These are phyloP conservation scores for Elaeagnus macrophylla DNA, from an alignment of 306 rosid genomes.

Conservation along the genomic window DNA sequence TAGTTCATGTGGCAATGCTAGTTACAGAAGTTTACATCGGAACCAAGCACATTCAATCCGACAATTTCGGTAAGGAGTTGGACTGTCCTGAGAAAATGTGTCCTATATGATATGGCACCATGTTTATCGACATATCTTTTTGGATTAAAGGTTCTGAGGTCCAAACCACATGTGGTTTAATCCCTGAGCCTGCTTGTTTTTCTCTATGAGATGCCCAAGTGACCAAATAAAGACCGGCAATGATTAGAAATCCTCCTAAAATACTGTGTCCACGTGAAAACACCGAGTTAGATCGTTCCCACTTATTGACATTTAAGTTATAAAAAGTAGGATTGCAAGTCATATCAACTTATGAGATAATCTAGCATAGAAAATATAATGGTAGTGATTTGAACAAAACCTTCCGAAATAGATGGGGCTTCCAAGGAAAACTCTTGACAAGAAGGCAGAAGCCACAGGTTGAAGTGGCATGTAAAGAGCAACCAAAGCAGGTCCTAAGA, in stretches of 20 bases:
- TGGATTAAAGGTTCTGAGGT: conserved; percentile 56
- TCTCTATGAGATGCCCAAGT: conserved; percentile 78
- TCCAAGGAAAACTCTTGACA: conserved; percentile 80
- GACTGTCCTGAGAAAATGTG: conserved; percentile 42
- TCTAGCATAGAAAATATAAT: background rate
- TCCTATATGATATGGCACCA: conserved; percentile 38
- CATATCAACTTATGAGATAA: background rate
- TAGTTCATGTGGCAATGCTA: too few relatives aligned
- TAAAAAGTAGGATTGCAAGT: too few relatives aligned
- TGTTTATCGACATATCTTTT: conserved; percentile 26
- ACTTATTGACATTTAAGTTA: too few relatives aligned
- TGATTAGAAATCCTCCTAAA: conserved; percentile 68
- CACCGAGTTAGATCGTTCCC: conserved; percentile 17
- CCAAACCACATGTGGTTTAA: conserved; percentile 26
- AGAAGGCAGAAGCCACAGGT: conserved; percentile 64
- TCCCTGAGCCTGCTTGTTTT: conserved; percentile 30
- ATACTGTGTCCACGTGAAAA: conserved; percentile 44
- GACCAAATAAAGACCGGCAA: conserved; percentile 71
- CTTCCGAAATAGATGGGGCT: conserved; percentile 86
- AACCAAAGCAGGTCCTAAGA: conserved; percentile 88
- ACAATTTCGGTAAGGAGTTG: conserved; percentile 32
- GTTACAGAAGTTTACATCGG: conserved; percentile 16
- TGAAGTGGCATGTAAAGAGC: conserved; percentile 92
- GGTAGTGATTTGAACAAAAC: conserved; percentile 33
- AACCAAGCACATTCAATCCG: conserved; percentile 34